Evolutionary conservation across 179 eudicot genomes (phyloP).

Genomic region (Silene coronaria): DNA sequence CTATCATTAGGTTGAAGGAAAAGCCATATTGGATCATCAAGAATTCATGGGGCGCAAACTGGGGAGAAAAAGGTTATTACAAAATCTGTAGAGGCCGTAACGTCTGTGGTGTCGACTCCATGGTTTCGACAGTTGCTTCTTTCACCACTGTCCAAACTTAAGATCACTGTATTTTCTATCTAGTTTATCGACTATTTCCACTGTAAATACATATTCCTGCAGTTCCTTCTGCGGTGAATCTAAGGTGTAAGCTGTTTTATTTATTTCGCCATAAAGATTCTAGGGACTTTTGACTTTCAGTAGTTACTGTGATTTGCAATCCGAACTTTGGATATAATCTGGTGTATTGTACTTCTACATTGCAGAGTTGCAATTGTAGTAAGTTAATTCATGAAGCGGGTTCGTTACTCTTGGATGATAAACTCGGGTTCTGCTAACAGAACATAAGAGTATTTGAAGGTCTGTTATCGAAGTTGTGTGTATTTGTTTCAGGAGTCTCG

Average conservation of each 20-base stretch:
- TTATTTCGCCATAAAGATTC: neutral
- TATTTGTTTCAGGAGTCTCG: no score
- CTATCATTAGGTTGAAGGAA: conserved; percentile 60
- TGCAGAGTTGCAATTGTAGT: neutral
- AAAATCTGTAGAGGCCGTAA: conserved; percentile 56
- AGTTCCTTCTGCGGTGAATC: conserved; percentile 15
- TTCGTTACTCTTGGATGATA: no score
- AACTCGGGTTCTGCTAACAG: no score
- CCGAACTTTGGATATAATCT: neutral
- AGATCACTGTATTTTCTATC: neutral
- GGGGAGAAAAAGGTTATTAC: conserved; percentile 85
- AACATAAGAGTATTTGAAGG: no score
- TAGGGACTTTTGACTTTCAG: neutral
- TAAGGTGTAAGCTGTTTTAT: neutral
- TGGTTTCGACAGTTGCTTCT: conserved; percentile 53
- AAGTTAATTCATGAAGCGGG: no score
- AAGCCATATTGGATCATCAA: conserved; percentile 84
- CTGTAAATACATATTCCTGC: conserved; percentile 23
- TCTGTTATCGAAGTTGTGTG: no score
- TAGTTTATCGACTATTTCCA: conserved; percentile 1
- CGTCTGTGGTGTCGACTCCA: conserved; percentile 50
- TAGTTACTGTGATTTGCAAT: neutral
- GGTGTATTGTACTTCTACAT: neutral
- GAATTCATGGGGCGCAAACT: conserved; percentile 76
- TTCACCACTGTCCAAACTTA: conserved; percentile 9